Base-by-base conservation (phyloP, 2,329 filamentous ascomycete species). In the Aspergillus sp. region DNA sequence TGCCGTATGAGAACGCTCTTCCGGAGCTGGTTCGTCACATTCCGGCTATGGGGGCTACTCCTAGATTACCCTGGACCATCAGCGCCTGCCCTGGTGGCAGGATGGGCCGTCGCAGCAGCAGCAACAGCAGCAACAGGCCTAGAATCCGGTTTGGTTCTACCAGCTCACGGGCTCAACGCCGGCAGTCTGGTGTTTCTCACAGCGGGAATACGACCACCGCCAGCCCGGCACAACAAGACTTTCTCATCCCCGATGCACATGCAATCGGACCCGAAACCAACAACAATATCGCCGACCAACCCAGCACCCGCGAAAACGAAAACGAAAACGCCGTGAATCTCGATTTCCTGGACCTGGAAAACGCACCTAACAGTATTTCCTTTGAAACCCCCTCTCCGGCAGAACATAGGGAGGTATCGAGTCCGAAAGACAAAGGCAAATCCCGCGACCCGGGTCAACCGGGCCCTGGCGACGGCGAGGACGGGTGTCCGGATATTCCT, bases 1-100 rank as follows among this genome's bases (percentile, higher is more conserved):
- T 52, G 3, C 49, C 49, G 4, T 43, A 39, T n/a, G 45, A 43
- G 1, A 34, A 26, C 8, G 39, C 34, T 2, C 35, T 52, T 12
- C 49, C 49, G n/a, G 36, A 40, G 13, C 29, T 45, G 4, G 45
- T 52, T 3, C 39, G 47, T 1, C 41, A 46, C 3, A 42, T 48
- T 7, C 36, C 42, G 4, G 29, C 33, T 1, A 43, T 45, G 26
- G 43, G 42, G 1, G 20, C 37, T 4, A 44, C 41, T 8, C 34
- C 34, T 10, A 35, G 39, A 3, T 32, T 51, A 1, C 48, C 49
- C 0, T 51, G 49, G 46, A 41, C 40, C 4, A 36, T 45, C 19
- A 17, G 33, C 15, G 14, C 11, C 10, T 3, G 20, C 22, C 5
- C n/a, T 30, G 20, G 19, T 8, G 5, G 4, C 15, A 22, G 8